Base-by-base conservation (phyloP, 768 basidiomycete genomes). In the Leccinum imitatum region DNA sequence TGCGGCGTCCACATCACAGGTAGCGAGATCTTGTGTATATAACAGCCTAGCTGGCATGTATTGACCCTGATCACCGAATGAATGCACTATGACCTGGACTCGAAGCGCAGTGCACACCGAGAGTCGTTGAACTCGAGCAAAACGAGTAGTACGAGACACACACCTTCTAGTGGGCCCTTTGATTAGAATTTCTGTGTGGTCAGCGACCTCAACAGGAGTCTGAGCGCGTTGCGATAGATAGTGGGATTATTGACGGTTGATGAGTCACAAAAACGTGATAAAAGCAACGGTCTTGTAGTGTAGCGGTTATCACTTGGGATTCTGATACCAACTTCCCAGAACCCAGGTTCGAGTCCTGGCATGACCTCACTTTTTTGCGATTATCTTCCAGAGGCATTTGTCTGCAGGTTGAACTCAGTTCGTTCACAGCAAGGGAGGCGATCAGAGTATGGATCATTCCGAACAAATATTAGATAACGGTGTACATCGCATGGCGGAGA, bases 201-300 rank as follows among this genome's bases (percentile, higher is more conserved):
- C 27, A 59, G 77, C 79, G 55, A 31, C 30, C 3, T 31, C 30
- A 3, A 31, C 30, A 31, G 7, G 27, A 27, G 30, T 31, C 9
- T 31, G 30, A 31, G 30, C 9, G 30, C 30, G 9, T 31, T 31
- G 9, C 31, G 31, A 31, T 31, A 31, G 9, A 88, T 92, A 30
- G 27, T 30, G 3, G 37, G 37, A 17, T 39, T 4, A 4, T 41
- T n/a, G 17, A 44, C 41, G 10, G 10, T 17, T 41, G 15, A 39
- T 39, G 37, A 9, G 9, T n/a, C 9, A 19, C 41, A 4, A 44
- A 44, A 19, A n/a, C 4, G 9, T 5, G 0, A 44, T 0, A 19
- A 15, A 15, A 8, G 15, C 4, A 13, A 50, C 25, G 59, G 60
- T 57, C 46, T 54, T 61, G 56, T 61, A 61, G 60, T 61, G 60